phyloP scores from a whole-genome alignment of 495 filamentous ascomycete genomes.

The Terfezia claveryi region DNA sequence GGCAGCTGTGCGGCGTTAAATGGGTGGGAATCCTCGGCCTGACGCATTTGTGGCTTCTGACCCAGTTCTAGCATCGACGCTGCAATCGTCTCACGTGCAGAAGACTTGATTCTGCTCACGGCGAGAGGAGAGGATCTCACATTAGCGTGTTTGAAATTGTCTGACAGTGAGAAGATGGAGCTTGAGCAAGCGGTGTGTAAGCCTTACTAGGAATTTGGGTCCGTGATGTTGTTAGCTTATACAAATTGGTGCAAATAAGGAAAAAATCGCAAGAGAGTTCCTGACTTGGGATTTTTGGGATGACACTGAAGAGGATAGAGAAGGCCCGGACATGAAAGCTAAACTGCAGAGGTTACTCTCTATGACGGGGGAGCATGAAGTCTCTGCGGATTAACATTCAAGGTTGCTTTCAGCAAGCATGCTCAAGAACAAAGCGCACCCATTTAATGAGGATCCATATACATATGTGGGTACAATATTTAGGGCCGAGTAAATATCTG shows the following conservation, averaged over 20 bases:
- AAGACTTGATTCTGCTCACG: conserved; percentile 45
- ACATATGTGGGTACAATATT: background rate
- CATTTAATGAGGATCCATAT: background rate
- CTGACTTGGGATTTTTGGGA: conserved; percentile 6
- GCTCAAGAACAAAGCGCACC: background rate
- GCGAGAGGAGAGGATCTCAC: conserved; percentile 56
- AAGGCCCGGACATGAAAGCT: background rate
- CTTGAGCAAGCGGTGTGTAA: conserved; percentile 36
- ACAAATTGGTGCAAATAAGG: background rate
- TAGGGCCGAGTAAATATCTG: background rate
- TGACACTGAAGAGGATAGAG: background rate
- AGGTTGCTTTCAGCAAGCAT: background rate
- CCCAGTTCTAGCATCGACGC: conserved; percentile 31
- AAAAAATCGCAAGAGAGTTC: conserved; percentile 12
- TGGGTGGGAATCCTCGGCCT: no score
- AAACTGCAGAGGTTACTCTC: background rate
- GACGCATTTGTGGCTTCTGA: no score
- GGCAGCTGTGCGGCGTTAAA: no score
- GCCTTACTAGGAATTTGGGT: conserved; percentile 6
- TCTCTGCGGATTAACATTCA: background rate
- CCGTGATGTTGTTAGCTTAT: conserved; percentile 1
- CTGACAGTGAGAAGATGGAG: conserved; percentile 33
- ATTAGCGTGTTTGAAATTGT: conserved; percentile 41
- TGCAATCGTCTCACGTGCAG: conserved; percentile 52
- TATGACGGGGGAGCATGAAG: background rate